Evolutionary conservation across 768 basidiomycete genomes (phyloP).

Genomic region (Tulasnella sp.): DNA sequence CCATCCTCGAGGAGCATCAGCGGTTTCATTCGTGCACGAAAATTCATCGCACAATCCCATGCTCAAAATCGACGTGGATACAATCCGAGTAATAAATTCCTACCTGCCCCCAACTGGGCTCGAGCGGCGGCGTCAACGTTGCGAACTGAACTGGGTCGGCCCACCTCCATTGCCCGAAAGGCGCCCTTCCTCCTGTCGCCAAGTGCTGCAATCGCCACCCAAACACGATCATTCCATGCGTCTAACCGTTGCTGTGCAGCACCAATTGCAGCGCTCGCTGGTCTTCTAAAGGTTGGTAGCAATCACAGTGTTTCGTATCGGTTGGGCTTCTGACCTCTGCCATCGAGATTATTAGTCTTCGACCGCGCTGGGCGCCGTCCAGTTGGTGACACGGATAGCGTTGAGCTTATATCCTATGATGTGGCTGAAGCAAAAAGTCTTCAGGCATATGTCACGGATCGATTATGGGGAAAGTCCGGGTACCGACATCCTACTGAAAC

Average conservation of each 20-base stretch:
- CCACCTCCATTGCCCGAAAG: neutral
- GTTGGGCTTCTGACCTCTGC: neutral
- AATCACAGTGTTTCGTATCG: neutral
- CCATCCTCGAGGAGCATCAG: too few species aligned
- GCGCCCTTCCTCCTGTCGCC: neutral
- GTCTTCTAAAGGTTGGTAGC: neutral
- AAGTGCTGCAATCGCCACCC: neutral
- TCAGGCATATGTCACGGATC: constrained; percentile 30
- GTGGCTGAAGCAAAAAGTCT: constrained; percentile 46
- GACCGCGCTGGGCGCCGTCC: constrained; percentile 56
- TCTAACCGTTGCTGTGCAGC: neutral
- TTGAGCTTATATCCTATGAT: constrained; percentile 67
- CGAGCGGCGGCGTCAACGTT: neutral
- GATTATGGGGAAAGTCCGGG: constrained; percentile 34
- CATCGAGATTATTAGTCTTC: constrained; percentile 43
- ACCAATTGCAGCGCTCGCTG: neutral
- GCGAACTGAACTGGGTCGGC: neutral
- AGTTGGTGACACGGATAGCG: constrained; percentile 58
- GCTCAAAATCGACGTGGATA: neutral
- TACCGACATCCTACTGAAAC: neutral
- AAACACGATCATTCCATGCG: neutral
- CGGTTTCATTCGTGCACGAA: too few species aligned
- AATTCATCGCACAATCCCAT: too few species aligned
- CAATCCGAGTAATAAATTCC: neutral
- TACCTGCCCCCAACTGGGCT: neutral